Evolutionary conservation across 306 rosid species (phyloP).

Genomic region (Quercus robur): DNA sequence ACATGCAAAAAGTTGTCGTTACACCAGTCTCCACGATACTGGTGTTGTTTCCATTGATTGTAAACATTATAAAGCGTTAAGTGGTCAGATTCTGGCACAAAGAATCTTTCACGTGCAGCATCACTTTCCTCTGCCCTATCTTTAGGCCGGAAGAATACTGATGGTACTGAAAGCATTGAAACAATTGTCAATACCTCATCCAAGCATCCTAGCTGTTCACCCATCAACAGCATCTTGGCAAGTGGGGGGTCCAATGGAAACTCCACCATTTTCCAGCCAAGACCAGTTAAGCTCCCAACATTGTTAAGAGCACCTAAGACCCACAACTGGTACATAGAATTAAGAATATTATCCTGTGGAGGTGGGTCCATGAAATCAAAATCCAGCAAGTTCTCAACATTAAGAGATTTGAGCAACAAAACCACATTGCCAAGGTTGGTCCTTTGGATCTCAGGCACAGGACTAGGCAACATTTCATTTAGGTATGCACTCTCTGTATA

Average conservation of each 20-base stretch:
- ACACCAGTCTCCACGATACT: constrained; percentile 97
- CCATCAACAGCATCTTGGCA: constrained; percentile 97
- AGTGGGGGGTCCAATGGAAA: constrained; percentile 97
- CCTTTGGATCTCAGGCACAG: constrained; percentile 98
- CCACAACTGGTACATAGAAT: constrained; percentile 99
- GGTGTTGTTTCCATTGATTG: constrained; percentile 97
- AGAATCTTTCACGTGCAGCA: constrained; percentile 92
- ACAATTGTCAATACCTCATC: constrained; percentile 93
- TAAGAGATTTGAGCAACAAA: constrained; percentile 86
- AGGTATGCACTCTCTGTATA: constrained; percentile 88
- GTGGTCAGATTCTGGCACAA: constrained; percentile 93
- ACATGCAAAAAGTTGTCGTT: constrained; percentile 91
- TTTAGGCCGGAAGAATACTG: constrained; percentile 95
- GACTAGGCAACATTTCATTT: constrained; percentile 82
- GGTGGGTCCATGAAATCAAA: constrained; percentile 99
- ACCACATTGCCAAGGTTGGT: constrained; percentile 97
- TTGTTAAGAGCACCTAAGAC: constrained; percentile 96
- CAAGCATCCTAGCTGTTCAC: constrained; percentile 68
- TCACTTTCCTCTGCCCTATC: constrained; percentile 97
- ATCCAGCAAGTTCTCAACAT: constrained; percentile 88
- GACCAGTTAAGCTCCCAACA: constrained; percentile 83
- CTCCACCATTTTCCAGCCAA: constrained; percentile 99
- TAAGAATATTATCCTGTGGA: constrained; percentile 94
- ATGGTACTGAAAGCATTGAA: constrained; percentile 97
- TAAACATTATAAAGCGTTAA: constrained; percentile 86